Conservation (phyloP, 441 rosid genomes). For the Pelargonium myrrhifolium region DNA sequence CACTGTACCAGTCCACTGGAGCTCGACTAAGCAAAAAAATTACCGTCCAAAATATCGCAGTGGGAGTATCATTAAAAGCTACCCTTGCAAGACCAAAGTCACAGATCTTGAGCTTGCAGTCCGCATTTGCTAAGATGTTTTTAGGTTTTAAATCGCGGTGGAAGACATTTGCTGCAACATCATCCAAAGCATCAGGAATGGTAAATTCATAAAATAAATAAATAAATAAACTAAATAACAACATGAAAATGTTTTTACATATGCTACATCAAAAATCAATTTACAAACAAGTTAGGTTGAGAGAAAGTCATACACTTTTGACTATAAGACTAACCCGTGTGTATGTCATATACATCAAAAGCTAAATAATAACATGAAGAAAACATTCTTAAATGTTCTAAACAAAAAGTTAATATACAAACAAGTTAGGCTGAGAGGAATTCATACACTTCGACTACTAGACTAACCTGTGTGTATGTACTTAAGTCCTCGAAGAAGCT, state of each 20-base stretch:
- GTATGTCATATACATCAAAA: too few relatives aligned
- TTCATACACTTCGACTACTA: not conserved
- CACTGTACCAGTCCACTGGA: not conserved
- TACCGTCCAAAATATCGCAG: slow-evolving; percentile 98
- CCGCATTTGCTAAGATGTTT: slow-evolving; percentile 89
- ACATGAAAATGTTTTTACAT: not conserved
- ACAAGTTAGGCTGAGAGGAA: not conserved
- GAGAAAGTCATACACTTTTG: not conserved
- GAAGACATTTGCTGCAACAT: slow-evolving; percentile 79
- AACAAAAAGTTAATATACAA: too few relatives aligned
- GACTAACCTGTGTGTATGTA: slow-evolving; percentile 76
- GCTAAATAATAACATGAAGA: too few relatives aligned
- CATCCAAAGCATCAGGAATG: not conserved
- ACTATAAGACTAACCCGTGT: slow-evolving; percentile 51
- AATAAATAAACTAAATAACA: not conserved
- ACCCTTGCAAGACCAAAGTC: slow-evolving; percentile 98
- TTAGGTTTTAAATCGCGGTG: slow-evolving; percentile 59
- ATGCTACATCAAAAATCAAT: not conserved
- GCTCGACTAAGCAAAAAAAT: slow-evolving; percentile 16
- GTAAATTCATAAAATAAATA: not conserved
- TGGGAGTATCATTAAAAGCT: slow-evolving; percentile 91
- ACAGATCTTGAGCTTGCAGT: slow-evolving; percentile 94
- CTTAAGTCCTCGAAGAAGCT: slow-evolving; percentile 93
- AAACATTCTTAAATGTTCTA: too few relatives aligned
- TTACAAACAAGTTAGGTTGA: slow-evolving; percentile 1